Evolutionary conservation across 306 rosid genomes (phyloP).

Genomic region (Castanea mollissima): DNA sequence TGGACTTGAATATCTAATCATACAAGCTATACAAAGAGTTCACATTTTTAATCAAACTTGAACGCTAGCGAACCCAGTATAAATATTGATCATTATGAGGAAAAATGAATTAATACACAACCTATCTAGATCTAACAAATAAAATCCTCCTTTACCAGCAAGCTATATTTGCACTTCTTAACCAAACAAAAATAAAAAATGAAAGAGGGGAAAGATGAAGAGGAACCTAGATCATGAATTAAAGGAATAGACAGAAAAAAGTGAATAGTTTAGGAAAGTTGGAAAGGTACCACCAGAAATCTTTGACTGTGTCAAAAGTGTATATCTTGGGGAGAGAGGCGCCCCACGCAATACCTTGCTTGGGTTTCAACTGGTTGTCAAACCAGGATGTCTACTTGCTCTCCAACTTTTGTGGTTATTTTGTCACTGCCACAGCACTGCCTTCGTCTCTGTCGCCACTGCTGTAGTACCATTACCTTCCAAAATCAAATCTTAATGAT

Average conservation of each 20-base stretch:
- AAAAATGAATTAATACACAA: too few species aligned
- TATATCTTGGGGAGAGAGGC: constrained; percentile 64
- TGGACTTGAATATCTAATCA: constrained; percentile 81
- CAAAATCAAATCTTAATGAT: too few species aligned
- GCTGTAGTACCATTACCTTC: not conserved
- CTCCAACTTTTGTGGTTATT: constrained; percentile 57
- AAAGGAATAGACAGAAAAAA: too few species aligned
- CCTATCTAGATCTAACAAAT: too few species aligned
- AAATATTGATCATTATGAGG: too few species aligned
- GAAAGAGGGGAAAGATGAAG: not conserved
- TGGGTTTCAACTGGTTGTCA: constrained; percentile 77
- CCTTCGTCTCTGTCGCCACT: not conserved
- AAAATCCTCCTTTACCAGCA: too few species aligned
- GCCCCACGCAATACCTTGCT: constrained; percentile 95
- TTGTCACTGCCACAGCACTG: constrained; percentile 5
- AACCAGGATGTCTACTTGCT: constrained; percentile 91
- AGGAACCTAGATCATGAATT: not conserved
- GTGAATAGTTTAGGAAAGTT: not conserved
- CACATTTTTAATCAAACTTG: not conserved
- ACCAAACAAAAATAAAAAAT: too few species aligned
- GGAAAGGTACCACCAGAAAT: constrained; percentile 71
- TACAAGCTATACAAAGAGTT: constrained; percentile 46
- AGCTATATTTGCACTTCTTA: too few species aligned
- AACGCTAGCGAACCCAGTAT: not conserved
- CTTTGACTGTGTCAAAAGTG: constrained; percentile 79